A percentile compares a stretch with the other conserved stretches of the same genome.
Evolutionary conservation across 78 protist species (phyloP).

Genomic region (Kipferlia bialata): DNA sequence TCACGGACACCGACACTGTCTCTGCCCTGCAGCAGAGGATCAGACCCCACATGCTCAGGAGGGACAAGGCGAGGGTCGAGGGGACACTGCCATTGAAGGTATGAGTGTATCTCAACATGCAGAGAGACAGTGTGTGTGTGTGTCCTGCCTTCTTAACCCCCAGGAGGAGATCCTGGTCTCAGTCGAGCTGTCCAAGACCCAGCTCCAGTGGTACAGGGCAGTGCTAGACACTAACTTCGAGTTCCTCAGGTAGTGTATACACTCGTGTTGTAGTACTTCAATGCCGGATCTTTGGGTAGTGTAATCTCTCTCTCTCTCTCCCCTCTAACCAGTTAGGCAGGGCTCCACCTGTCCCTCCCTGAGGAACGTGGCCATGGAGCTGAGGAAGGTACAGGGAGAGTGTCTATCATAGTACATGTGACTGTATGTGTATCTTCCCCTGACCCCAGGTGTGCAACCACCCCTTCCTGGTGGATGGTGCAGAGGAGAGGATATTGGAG

Average conservation of each 20-base stretch:
- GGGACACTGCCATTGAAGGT: conserved; percentile 58
- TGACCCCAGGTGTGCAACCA: no score
- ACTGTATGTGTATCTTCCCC: background rate
- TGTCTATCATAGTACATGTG: no score
- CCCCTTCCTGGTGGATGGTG: conserved; percentile 61
- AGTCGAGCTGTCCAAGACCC: conserved; percentile 71
- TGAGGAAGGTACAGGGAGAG: conserved; percentile 51
- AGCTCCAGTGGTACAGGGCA: conserved; percentile 78
- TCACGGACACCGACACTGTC: conserved; percentile 17
- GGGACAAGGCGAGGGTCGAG: conserved; percentile 54
- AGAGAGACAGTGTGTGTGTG: no score
- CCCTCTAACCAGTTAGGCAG: conserved; percentile 9
- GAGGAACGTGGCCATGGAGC: conserved; percentile 76
- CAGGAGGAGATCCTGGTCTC: conserved; percentile 26
- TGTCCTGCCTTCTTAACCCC: no score
- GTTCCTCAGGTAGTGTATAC: background rate
- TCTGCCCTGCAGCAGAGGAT: conserved; percentile 52
- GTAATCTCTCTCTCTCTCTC: background rate
- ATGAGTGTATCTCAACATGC: no score
- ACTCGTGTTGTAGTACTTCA: conserved; percentile 39
- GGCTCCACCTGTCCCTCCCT: no score
- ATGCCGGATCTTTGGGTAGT: background rate
- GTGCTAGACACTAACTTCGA: conserved; percentile 56
- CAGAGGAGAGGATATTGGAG: conserved; percentile 36
- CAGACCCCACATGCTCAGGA: conserved; percentile 76